Evolutionary conservation across 116 monocot species (phyloP).

Genomic region (Zostera marina): DNA sequence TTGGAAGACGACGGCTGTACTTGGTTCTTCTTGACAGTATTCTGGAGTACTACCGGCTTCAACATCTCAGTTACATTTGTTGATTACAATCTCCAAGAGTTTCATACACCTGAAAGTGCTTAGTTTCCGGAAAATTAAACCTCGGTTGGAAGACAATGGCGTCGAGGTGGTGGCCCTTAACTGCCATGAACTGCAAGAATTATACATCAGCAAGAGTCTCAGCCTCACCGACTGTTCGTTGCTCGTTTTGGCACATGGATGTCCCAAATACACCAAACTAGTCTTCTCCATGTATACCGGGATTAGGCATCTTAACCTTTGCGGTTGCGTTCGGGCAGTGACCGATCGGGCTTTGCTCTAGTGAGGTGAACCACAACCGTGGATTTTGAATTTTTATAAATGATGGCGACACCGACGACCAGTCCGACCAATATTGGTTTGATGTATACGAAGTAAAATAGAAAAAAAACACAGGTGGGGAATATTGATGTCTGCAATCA

Average conservation of each 20-base stretch:
- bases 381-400: too few relatives aligned
- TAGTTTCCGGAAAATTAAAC: conserved; percentile 45
- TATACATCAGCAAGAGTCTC: conserved; percentile 80
- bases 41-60: too few relatives aligned
- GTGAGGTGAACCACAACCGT: too few relatives aligned
- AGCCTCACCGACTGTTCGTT: conserved; percentile 57
- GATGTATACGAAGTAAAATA: too few relatives aligned
- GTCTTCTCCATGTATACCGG: conserved; percentile 67
- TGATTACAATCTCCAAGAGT: conserved; percentile 55
- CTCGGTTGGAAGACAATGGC: conserved; percentile 70
- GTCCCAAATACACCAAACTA: conserved; percentile 47
- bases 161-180: conserved; percentile 52
- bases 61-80: too few relatives aligned
- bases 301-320: conserved; percentile 63
- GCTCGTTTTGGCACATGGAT: conserved; percentile 66
- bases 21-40: too few relatives aligned
- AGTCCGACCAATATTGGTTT: too few relatives aligned
- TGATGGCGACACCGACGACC: too few relatives aligned
- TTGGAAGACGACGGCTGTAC: too few relatives aligned
- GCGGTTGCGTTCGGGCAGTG: conserved; percentile 76
- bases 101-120: conserved; percentile 64
- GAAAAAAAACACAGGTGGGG: too few relatives aligned
- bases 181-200: conserved; percentile 62
- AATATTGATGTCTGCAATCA: too few relatives aligned
- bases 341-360: conserved; percentile 58